Percentiles rank a stretch among this genome's conserved stretches.
Evolutionary conservation across 176 grass and related monocot genomes (phyloP).

Genomic region (Carex pumila): DNA sequence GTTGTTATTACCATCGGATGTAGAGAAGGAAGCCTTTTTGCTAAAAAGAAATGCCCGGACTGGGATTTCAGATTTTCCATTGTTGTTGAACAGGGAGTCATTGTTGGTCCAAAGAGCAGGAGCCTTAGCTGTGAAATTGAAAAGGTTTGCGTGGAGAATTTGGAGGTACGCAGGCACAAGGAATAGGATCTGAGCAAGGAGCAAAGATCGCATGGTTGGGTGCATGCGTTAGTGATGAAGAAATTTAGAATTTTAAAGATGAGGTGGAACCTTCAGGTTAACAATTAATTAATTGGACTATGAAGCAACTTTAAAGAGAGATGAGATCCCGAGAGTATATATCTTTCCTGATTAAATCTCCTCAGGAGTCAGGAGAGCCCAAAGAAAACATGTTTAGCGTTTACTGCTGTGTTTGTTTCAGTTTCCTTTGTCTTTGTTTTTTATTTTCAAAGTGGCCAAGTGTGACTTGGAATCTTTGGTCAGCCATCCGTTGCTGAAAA

Average conservation of each 20-base stretch:
- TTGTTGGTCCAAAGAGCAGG: conserved; percentile 6
- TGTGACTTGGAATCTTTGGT: no score
- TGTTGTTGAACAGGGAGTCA: background rate
- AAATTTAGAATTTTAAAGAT: background rate
- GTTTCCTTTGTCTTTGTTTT: no score
- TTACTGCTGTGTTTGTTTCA: no score
- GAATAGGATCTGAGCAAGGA: background rate
- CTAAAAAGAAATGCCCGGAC: background rate
- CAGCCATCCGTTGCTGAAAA: no score
- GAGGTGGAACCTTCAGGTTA: conserved; percentile 30
- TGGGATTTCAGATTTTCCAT: background rate
- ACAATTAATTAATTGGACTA: background rate
- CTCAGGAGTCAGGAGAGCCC: background rate
- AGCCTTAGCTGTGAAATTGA: background rate
- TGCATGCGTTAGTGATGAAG: background rate
- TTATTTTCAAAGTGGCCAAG: background rate
- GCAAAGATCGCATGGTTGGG: background rate
- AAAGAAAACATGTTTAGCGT: background rate
- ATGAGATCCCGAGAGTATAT: background rate
- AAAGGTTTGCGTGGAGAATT: background rate
- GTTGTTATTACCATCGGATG: no score
- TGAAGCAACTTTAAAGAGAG: background rate
- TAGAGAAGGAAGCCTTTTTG: background rate
- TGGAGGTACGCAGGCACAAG: background rate
- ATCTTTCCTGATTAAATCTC: background rate